Evolutionary conservation across 2,329 filamentous ascomycete genomes (phyloP).

Genomic region (Xylaria sp.): DNA sequence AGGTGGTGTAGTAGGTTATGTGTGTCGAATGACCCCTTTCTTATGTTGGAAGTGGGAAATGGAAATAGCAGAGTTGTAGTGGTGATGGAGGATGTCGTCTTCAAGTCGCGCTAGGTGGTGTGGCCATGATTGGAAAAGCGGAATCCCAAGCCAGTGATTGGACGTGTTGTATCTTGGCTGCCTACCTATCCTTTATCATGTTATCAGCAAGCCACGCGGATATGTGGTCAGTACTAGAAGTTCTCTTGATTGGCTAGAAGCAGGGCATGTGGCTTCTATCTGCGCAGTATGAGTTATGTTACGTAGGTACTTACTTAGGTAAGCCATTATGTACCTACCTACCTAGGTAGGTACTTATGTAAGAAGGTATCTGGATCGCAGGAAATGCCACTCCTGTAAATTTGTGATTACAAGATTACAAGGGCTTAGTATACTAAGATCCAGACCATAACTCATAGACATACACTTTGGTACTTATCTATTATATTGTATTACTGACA

Average conservation of each 20-base stretch:
- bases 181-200: constrained; percentile 33
- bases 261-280: constrained; percentile 23
- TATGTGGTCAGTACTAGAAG: constrained; percentile 7
- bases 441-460: no score
- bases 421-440: no score
- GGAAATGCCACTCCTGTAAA: no score
- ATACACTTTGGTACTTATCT: no score
- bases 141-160: constrained; percentile 19
- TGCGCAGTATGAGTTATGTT: background rate
- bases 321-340: background rate
- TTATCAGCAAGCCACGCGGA: constrained; percentile 33
- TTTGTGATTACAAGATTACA: no score
- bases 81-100: constrained; percentile 42
- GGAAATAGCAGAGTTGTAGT: constrained; percentile 32
- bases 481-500: no score
- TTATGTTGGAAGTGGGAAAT: constrained; percentile 27
- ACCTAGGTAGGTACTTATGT: background rate
- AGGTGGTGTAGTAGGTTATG: constrained; percentile 35
- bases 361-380: no score
- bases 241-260: constrained; percentile 25
- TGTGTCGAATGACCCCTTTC: constrained; percentile 37
- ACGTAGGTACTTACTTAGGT: background rate
- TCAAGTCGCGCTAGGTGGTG: constrained; percentile 42
- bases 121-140: constrained; percentile 29
- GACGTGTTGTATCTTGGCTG: constrained; percentile 27